Conservation (phyloP, 495 filamentous ascomycete genomes). For the Daldinia concentrica region DNA sequence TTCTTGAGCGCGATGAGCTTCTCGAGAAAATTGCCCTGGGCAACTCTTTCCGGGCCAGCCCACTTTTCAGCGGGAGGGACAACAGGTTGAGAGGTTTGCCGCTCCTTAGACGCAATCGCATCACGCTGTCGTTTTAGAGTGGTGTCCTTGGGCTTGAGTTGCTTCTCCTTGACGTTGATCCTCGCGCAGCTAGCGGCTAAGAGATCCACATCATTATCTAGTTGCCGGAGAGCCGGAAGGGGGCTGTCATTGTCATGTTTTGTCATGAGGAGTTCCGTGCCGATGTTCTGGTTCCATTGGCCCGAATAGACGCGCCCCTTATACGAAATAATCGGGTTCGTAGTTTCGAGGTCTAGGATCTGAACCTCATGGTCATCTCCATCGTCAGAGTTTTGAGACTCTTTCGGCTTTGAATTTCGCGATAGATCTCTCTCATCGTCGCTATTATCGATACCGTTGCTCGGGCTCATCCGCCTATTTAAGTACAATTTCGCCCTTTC, state of each 20-base stretch:
- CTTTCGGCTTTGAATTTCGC: conserved; percentile 16
- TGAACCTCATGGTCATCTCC: conserved; percentile 66
- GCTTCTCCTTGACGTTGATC: conserved; percentile 53
- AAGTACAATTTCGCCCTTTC: conserved; percentile 39
- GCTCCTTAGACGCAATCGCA: background rate
- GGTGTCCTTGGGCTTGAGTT: conserved; percentile 42
- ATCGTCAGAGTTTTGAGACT: conserved; percentile 4
- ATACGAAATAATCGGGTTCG: conserved; percentile 77
- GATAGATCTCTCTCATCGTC: conserved; percentile 35
- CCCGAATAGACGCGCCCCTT: conserved; percentile 78
- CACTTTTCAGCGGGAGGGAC: conserved; percentile 41
- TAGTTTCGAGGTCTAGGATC: conserved; percentile 78
- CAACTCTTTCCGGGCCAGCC: conserved; percentile 38
- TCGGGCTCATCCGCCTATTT: conserved; percentile 29
- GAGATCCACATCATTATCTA: conserved; percentile 65
- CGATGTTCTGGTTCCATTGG: conserved; percentile 78
- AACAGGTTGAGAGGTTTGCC: conserved; percentile 1
- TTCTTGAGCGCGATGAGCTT: conserved; percentile 60
- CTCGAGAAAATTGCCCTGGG: conserved; percentile 58
- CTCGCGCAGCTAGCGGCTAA: conserved; percentile 65
- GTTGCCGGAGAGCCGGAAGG: conserved; percentile 53
- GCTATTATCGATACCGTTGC: conserved; percentile 28
- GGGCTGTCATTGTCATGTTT: conserved; percentile 53
- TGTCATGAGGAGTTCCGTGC: conserved; percentile 80
- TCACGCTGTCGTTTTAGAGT: conserved; percentile 12